Evolutionary conservation across 2,329 filamentous ascomycete genomes (phyloP).

Genomic region (Botrytis medusae): DNA sequence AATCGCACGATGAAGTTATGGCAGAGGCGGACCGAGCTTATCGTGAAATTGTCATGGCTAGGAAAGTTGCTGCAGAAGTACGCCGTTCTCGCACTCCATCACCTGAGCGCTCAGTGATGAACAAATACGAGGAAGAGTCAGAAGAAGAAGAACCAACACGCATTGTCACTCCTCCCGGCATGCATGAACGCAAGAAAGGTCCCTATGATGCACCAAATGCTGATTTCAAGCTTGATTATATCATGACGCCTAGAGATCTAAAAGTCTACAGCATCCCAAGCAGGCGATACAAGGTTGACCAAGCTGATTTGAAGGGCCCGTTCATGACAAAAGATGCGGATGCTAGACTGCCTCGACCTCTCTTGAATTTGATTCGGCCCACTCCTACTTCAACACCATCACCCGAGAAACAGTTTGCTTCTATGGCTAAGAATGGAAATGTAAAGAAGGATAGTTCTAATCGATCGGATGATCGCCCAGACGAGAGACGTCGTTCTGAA

Average conservation of each 20-base stretch:
- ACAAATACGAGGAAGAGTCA: slow-evolving; percentile 50
- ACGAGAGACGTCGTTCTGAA: slow-evolving; percentile 1
- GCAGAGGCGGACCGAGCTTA: slow-evolving; percentile 60
- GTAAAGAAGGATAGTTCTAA: slow-evolving; percentile 24
- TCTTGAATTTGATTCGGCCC: slow-evolving; percentile 61
- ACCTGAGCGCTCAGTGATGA: slow-evolving; percentile 54
- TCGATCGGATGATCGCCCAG: slow-evolving; percentile 22
- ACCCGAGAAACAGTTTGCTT: slow-evolving; percentile 44
- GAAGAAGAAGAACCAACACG: slow-evolving; percentile 43
- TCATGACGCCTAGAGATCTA: slow-evolving; percentile 55
- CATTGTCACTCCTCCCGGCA: slow-evolving; percentile 57
- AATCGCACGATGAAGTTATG: slow-evolving; percentile 48
- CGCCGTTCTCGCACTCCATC: slow-evolving; percentile 54
- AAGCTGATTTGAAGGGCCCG: slow-evolving; percentile 29
- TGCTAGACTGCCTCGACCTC: slow-evolving; percentile 44
- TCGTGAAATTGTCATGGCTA: slow-evolving; percentile 54
- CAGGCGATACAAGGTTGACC: slow-evolving; percentile 43
- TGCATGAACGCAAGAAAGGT: slow-evolving; percentile 49
- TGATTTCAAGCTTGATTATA: slow-evolving; percentile 62
- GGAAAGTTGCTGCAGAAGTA: slow-evolving; percentile 53
- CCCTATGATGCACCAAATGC: slow-evolving; percentile 60
- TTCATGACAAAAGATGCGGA: slow-evolving; percentile 34
- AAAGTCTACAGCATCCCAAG: slow-evolving; percentile 38
- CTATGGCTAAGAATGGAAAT: not conserved
- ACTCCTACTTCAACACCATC: slow-evolving; percentile 56